Conservation (phyloP, 176 grass and related monocot genomes). For the Paspalum vaginatum region DNA sequence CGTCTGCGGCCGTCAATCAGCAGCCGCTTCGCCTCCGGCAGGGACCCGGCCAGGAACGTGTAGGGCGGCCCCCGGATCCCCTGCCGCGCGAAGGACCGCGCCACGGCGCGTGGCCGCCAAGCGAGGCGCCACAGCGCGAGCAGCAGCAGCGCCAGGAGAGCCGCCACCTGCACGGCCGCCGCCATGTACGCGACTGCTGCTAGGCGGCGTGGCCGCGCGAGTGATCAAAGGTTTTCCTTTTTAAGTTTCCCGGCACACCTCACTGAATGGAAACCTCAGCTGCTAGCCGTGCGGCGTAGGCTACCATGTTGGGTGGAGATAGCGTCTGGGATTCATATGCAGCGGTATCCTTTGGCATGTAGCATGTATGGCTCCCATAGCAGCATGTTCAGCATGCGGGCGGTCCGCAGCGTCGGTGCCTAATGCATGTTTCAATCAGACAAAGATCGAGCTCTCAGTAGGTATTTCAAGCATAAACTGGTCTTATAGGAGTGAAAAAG, state of each 20-base stretch:
- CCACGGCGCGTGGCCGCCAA: conserved; percentile 41
- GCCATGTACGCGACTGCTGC: not conserved
- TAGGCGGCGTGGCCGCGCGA: not conserved
- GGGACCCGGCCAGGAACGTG: conserved; percentile 39
- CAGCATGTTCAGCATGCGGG: not conserved
- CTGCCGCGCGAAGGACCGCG: conserved; percentile 37
- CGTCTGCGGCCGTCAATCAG: conserved; percentile 9
- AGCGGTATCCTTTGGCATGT: not conserved
- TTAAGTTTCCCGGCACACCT: too few species aligned
- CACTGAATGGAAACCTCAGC: not conserved
- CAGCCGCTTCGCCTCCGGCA: conserved; percentile 47
- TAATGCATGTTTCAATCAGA: not conserved
- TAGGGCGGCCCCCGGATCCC: conserved; percentile 50
- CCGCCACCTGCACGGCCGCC: conserved; percentile 4
- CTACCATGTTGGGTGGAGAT: not conserved
- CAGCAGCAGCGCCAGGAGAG: not conserved
- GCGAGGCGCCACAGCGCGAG: conserved; percentile 39
- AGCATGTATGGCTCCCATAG: not conserved
- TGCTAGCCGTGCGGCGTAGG: not conserved
- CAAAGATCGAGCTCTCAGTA: not conserved
- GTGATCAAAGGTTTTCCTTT: not conserved
- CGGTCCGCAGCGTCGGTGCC: not conserved
- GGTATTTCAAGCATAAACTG: too few species aligned
- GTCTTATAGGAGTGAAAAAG: too few species aligned
- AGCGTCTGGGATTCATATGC: too few species aligned